Conservation (phyloP, 2,329 filamentous ascomycete species). For the Penicillium sclerotigenum region DNA sequence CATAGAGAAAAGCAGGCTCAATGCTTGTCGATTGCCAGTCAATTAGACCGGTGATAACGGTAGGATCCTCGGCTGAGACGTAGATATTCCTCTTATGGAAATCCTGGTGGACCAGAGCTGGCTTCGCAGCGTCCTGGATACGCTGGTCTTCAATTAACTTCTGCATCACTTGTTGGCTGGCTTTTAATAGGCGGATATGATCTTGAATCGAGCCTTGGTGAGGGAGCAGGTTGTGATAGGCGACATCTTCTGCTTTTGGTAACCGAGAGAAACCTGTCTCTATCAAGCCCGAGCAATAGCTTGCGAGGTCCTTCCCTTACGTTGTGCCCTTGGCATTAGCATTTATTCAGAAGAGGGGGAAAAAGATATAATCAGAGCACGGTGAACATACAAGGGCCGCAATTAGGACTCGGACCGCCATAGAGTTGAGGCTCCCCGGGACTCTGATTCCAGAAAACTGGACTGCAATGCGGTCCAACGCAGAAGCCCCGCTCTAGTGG, state of each 20-base stretch:
- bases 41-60: constrained; percentile 30
- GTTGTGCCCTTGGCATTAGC: too few relatives aligned
- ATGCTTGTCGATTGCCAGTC: constrained; percentile 36
- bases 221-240: constrained; percentile 6
- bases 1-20: constrained; percentile 33
- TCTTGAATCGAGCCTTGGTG: constrained; percentile 21
- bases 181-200: neutral
- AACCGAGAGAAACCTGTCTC: constrained; percentile 23
- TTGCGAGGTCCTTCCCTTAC: constrained; percentile 18
- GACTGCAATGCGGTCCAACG: constrained; percentile 33
- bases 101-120: constrained; percentile 30
- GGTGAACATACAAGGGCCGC: constrained; percentile 25
- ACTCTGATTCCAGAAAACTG: constrained; percentile 17
- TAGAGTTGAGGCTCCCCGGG: constrained; percentile 16
- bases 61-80: constrained; percentile 30
- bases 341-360: too few relatives aligned
- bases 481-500: constrained; percentile 32
- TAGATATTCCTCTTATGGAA: constrained; percentile 36
- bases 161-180: constrained; percentile 15
- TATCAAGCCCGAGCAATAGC: constrained; percentile 20
- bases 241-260: constrained; percentile 9
- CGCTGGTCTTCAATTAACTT: constrained; percentile 20
- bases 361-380: too few relatives aligned
- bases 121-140: constrained; percentile 18
- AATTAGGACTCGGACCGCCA: constrained; percentile 17